Base-by-base conservation (phyloP, 805 yeast species). In the Naumovozyma castellii region DNA sequence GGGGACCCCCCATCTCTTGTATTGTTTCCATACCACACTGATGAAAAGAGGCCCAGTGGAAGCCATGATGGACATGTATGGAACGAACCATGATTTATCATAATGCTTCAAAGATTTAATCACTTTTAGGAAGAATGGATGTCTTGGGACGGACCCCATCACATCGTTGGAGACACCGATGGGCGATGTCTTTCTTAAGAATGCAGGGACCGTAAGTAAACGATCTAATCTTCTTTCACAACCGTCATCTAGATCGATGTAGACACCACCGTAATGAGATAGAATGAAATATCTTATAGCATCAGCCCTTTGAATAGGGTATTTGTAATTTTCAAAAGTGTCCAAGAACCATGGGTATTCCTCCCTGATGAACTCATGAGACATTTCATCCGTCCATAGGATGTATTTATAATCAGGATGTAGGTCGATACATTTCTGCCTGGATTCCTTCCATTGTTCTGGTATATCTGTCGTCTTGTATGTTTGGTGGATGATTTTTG, bases 161-260 rank as follows among this genome's bases (percentile, higher is more conserved):
- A 87, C 87, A 57, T 87, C 95, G 59, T 88, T 88, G 3, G 95
- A 84, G 32, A 88, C 76, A 38, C 97, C 97, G 0, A 94, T 82
- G 18, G 97, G 97, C 4, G 74, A 64, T 1, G 97, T 87, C 56
- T 84, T 84, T 47, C 96, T 71, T 12, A 84, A 86, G 66, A 84
- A 84, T 2, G 94, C 94, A 1, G 94, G 88, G 4, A 78, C 83
- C 2, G 80, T 72, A 43, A 87, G 71, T 42, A 88, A 64, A 1
- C 94, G 94, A 57, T 87, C 96, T 47, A 88, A 66, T 44, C 73
- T 71, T 44, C 87, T 69, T 48, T 74, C 74, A 61, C 95, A 86
- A 5, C 92, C 95, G 58, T 84, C 95, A 57, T 87, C 97, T 49
- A 88, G 66, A 61, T 87, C 97, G 47, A 87, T 77, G 62, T 88